These are phyloP conservation scores for Talaromyces liani DNA, from an alignment of 495 filamentous ascomycete species.

Conservation along the genomic window DNA sequence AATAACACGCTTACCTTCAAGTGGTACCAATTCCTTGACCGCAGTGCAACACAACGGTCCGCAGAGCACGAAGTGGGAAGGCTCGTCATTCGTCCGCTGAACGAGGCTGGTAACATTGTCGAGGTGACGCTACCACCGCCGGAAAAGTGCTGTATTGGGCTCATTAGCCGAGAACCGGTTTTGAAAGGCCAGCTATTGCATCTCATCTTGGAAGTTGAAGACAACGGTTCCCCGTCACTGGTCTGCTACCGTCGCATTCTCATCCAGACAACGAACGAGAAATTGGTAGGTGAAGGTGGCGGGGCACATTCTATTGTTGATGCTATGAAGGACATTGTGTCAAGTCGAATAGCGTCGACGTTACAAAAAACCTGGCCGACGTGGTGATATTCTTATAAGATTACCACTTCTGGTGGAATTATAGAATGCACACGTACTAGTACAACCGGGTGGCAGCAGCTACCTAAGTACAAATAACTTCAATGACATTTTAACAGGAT, in stretches of 20 bases:
- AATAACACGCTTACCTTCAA: constrained; percentile 29
- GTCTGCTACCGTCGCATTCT: constrained; percentile 34
- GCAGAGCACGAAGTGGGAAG: constrained; percentile 28
- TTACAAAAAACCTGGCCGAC: neutral
- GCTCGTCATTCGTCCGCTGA: constrained; percentile 20
- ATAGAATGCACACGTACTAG: too few relatives aligned
- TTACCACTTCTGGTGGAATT: too few relatives aligned
- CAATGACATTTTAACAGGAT: too few relatives aligned
- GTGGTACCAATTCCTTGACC: constrained; percentile 42
- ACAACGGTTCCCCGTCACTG: constrained; percentile 25
- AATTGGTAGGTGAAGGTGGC: neutral
- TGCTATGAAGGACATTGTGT: constrained; percentile 1
- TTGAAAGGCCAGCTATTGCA: constrained; percentile 25
- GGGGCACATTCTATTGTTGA: neutral
- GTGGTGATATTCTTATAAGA: too few relatives aligned
- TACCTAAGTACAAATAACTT: too few relatives aligned
- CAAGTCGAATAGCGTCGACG: neutral
- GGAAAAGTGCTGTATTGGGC: constrained; percentile 26
- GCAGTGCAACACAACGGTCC: constrained; percentile 32
- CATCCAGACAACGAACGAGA: constrained; percentile 26
- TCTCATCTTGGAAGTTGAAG: constrained; percentile 34
- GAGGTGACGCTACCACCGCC: constrained; percentile 26
- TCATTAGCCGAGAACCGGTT: constrained; percentile 18
- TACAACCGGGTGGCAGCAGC: too few relatives aligned
- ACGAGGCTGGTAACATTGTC: constrained; percentile 18